Base-by-base conservation (phyloP, 495 filamentous ascomycete species). In the Lophiotrema nucula region DNA sequence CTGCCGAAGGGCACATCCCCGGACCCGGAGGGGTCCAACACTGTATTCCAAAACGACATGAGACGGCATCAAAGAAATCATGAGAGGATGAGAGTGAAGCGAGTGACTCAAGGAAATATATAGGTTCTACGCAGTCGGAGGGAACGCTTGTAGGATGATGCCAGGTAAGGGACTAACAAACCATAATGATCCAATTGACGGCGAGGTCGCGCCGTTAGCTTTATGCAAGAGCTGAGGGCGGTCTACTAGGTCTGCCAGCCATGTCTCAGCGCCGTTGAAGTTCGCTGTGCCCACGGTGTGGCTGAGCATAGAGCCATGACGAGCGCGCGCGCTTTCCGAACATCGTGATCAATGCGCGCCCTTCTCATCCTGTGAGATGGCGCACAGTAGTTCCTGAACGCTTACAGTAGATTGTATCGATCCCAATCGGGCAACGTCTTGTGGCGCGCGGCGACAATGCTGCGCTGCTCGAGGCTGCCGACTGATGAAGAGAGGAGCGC, bases 41-140 rank as follows among this genome's bases (percentile, higher is more conserved):
- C 58, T 11, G 58, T 62, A 33, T 56, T 22, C 58, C 58, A 62
- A 47, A 51, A 62, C 41, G 58, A 37, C 58, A 62, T 62, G 18
- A 26, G 45, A 62, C 41, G 58, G 24, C 58, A 62, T 62, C 13
- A 26, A 35, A 35, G 26, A 35, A 38, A 22, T 5, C 33, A 23
- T 39, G 41, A 54, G 24, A 25, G 18, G 47, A 39, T n/a, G 37
- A 51, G 18, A 51, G 23, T 11, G 8, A 24, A 49, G 21, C 37
- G 46, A 57, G 33, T 6, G 33, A 26, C 18, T 19, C 18, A 8
- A 52, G 15, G 13, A 15, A 39, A 56, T 33, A n/a, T n/a, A n/a
- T n/a, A n/a, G n/a, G n/a, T n/a, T n/a, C n/a, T n/a, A n/a, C n/a
- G n/a, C n/a, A n/a, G n/a, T n/a, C n/a, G n/a, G n/a, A n/a, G n/a